These are phyloP conservation scores for Zygotorulaspora chibaensis DNA, from an alignment of 805 yeast genomes.

Conservation along the genomic window DNA sequence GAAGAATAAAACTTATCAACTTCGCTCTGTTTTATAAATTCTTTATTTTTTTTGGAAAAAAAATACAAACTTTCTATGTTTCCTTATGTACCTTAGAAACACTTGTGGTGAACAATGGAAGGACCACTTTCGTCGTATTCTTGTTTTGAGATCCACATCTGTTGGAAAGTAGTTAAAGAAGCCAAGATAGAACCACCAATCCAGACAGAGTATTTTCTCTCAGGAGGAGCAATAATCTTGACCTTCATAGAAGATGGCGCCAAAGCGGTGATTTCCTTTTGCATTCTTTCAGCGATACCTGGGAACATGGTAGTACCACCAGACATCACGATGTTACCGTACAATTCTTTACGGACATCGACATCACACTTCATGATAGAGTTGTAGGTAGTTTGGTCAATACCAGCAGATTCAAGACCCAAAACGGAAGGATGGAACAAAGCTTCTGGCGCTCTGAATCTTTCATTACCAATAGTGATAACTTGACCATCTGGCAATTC, in stretches of 20 bases:
- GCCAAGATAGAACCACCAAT: conserved; percentile 99
- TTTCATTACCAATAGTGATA: conserved; percentile 98
- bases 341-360: conserved; percentile 97
- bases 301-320: conserved; percentile 99
- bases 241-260: conserved; percentile 99
- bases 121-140: conserved; percentile 99
- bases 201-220: conserved; percentile 99
- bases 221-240: conserved; percentile 98
- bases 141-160: conserved; percentile 99
- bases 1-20: neutral
- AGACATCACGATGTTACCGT: conserved; percentile 98
- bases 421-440: conserved; percentile 96
- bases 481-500: conserved; percentile 99
- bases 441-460: conserved; percentile 99
- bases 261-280: conserved; percentile 98
- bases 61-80: conserved; percentile 5
- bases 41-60: neutral
- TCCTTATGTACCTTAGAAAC: conserved; percentile 37
- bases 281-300: conserved; percentile 99
- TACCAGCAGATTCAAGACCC: conserved; percentile 94
- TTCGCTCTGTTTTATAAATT: conserved; percentile 1
- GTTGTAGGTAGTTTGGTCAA: conserved; percentile 81
- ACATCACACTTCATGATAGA: conserved; percentile 96
- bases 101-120: conserved; percentile 74
- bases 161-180: conserved; percentile 98